Conservation (phyloP, 2,329 filamentous ascomycete species). For the Pseudogymnoascus sp. region DNA sequence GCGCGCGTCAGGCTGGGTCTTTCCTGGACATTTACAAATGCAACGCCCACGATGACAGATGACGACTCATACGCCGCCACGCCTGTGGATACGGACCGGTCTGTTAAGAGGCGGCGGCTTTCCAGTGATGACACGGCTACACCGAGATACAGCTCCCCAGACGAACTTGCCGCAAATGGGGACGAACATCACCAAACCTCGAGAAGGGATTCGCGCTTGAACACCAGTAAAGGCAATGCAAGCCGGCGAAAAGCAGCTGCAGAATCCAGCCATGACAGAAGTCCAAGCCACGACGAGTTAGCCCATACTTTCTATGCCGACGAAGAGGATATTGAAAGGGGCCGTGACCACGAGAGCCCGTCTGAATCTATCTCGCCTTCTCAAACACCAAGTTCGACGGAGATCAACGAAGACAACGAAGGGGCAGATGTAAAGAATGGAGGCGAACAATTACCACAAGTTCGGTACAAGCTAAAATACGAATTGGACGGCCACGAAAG, state of each 20-base stretch:
- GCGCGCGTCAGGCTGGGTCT: background rate
- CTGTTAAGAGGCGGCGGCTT: constrained; percentile 22
- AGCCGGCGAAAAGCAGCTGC: background rate
- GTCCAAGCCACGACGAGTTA: constrained; percentile 22
- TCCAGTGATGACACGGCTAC: constrained; percentile 35
- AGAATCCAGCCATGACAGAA: background rate
- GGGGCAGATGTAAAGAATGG: background rate
- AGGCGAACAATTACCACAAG: constrained; percentile 12
- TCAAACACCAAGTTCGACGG: constrained; percentile 13
- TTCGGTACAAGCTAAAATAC: constrained; percentile 49
- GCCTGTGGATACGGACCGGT: background rate
- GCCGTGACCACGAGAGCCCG: background rate
- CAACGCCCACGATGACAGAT: constrained; percentile 1
- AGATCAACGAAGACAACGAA: background rate
- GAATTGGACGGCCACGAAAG: constrained; percentile 70
- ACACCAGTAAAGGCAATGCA: background rate
- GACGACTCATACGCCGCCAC: background rate
- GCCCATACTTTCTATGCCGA: constrained; percentile 22
- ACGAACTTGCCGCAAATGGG: constrained; percentile 30
- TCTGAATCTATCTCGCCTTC: constrained; percentile 17
- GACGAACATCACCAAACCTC: constrained; percentile 30
- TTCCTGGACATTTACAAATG: background rate
- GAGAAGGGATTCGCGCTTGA: constrained; percentile 30
- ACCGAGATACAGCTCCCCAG: constrained; percentile 39
- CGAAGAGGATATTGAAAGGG: constrained; percentile 1